Conservation (phyloP, 2,329 filamentous ascomycete genomes). For the Fusarium haematococcum region DNA sequence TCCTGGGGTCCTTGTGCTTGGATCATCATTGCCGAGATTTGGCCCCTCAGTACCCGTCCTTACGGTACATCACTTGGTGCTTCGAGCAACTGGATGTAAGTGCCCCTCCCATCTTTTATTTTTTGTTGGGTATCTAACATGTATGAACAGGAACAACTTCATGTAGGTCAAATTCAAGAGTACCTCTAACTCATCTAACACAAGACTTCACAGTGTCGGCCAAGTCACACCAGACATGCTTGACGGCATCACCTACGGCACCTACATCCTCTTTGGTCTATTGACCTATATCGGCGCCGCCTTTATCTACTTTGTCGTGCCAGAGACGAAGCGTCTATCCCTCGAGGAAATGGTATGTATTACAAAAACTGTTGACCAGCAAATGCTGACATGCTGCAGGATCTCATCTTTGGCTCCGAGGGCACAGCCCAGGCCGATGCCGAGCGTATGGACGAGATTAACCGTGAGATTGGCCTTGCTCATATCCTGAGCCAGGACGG, state of each 20-base stretch:
- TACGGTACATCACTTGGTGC: conserved; percentile 79
- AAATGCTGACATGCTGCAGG: conserved; percentile 51
- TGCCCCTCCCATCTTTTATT: accelerated
- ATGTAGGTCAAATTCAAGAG: conserved; percentile 49
- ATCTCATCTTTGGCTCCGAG: conserved; percentile 74
- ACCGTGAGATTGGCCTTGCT: conserved; percentile 73
- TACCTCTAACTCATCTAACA: background rate
- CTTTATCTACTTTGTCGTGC: conserved; percentile 73
- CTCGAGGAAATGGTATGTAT: conserved; percentile 71
- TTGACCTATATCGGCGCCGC: conserved; percentile 71
- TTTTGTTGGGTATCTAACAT: background rate
- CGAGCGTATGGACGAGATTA: conserved; percentile 80
- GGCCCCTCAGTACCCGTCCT: conserved; percentile 76
- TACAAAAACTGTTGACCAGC: accelerated
- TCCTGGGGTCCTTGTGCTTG: conserved; percentile 80
- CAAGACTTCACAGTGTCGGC: conserved; percentile 58
- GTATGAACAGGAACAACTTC: conserved; percentile 60
- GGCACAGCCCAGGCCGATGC: conserved; percentile 75
- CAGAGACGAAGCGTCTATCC: conserved; percentile 72
- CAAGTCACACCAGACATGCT: conserved; percentile 79
- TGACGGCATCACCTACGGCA: conserved; percentile 73
- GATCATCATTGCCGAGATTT: conserved; percentile 81
- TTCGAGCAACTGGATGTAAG: conserved; percentile 70
- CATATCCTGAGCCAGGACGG: background rate
- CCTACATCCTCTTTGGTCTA: conserved; percentile 77